Evolutionary conservation across 768 basidiomycete species (phyloP).

Genomic region (Trametes meyenii): DNA sequence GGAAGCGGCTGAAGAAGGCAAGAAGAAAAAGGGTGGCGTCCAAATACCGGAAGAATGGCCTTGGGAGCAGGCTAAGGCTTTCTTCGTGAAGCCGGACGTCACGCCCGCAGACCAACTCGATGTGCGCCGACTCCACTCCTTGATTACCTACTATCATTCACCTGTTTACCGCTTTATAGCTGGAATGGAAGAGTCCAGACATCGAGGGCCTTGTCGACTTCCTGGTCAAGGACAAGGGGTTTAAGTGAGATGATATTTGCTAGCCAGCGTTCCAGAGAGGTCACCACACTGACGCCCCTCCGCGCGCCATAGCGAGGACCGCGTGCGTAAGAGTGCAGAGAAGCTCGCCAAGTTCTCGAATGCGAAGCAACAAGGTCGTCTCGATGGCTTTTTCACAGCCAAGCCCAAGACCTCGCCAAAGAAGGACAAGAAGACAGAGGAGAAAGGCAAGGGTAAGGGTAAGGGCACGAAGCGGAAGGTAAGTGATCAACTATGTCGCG

Average conservation of each 20-base stretch:
- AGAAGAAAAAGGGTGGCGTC: constrained; percentile 77
- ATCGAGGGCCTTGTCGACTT: constrained; percentile 93
- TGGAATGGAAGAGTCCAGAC: constrained; percentile 95
- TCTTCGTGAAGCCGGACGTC: constrained; percentile 92
- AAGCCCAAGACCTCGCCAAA: constrained; percentile 57
- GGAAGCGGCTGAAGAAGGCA: constrained; percentile 47
- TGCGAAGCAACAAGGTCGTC: constrained; percentile 92
- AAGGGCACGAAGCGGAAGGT: constrained; percentile 59
- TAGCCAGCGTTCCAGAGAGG: neutral
- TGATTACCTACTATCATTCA: neutral
- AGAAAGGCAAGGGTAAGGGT: constrained; percentile 31
- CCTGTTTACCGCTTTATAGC: constrained; percentile 43
- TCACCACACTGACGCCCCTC: neutral
- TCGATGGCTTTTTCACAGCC: constrained; percentile 93
- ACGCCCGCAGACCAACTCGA: constrained; percentile 83
- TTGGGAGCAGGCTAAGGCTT: constrained; percentile 90
- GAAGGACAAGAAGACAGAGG: constrained; percentile 42
- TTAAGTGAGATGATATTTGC: constrained; percentile 67
- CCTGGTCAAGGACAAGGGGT: constrained; percentile 92
- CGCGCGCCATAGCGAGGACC: constrained; percentile 74
- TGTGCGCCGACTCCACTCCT: constrained; percentile 44
- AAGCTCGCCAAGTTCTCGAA: constrained; percentile 86
- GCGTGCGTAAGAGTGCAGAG: constrained; percentile 93
- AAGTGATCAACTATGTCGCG: neutral
- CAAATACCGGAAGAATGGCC: constrained; percentile 94